Base-by-base conservation (phyloP, 75 land plant genomes). In the Adiantum capillusveneris region DNA sequence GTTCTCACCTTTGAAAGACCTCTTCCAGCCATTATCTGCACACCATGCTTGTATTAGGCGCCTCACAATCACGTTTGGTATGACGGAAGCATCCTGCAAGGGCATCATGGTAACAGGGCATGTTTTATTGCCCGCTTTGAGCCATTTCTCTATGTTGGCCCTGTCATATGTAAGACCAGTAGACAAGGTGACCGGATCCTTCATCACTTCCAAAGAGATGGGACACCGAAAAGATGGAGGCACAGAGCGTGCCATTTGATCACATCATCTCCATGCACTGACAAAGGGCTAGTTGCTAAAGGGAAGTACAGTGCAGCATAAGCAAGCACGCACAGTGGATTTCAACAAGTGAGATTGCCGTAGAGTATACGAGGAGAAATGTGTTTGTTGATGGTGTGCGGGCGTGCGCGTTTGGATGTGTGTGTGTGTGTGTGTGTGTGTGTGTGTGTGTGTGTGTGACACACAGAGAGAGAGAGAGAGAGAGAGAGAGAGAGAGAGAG, bases 211-310 rank as follows among this genome's bases (percentile, higher is more conserved):
- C 37, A 72, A 37, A 1, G 75, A 72, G 21, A 72, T 72, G 28
- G 75, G 75, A 53, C 75, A 72, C 31, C 52, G 63, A 36, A 72
- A 72, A 16, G 44, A 57, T 1, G 75, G 66, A 0, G 75, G 75
- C 29, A 63, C 54, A 1, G 48, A 31, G 18, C 49, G 49, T 46
- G 37, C 9, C 37, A 34, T 34, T 9, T 34, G 37, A 34, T 34
- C 9, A 34, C 9, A 34, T n/a, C n/a, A n/a, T n/a, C n/a, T n/a
- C n/a, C n/a, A n/a, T n/a, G n/a, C n/a, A n/a, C n/a, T n/a, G n/a
- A n/a, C n/a, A n/a, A n/a, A n/a, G n/a, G n/a, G n/a, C n/a, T n/a
- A n/a, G n/a, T n/a, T n/a, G n/a, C n/a, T n/a, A n/a, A n/a, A n/a
- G n/a, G n/a, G n/a, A n/a, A n/a, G n/a, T n/a, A n/a, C n/a, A n/a